Evolutionary conservation across 306 rosid species (phyloP).

Genomic region (Chamaecrista fasciculata): DNA sequence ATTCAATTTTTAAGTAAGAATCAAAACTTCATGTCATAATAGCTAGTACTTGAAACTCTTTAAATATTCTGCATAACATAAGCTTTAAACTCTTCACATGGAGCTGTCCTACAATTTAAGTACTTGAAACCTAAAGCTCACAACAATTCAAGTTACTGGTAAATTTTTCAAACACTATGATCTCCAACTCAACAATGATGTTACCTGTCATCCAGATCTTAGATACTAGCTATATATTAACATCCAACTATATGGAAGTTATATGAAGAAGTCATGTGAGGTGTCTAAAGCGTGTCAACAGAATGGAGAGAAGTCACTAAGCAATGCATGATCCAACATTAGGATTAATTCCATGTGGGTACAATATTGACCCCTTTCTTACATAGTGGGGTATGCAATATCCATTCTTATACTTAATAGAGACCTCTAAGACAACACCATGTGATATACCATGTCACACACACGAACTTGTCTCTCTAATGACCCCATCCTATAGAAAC

Average conservation of each 20-base stretch:
- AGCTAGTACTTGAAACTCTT: too few species aligned
- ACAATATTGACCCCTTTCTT: not conserved
- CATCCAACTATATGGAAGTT: not conserved
- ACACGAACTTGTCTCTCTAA: not conserved
- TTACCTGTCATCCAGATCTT: not conserved
- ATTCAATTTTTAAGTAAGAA: too few species aligned
- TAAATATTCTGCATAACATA: too few species aligned
- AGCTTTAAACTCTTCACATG: too few species aligned
- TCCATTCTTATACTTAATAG: not conserved
- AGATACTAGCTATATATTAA: not conserved
- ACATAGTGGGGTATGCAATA: not conserved
- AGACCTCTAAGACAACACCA: slow-evolving; percentile 26
- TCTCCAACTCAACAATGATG: too few species aligned
- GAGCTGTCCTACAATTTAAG: too few species aligned
- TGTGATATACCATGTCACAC: slow-evolving; percentile 29
- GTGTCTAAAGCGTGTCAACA: not conserved
- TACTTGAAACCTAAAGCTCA: too few species aligned
- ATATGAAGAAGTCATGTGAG: too few species aligned
- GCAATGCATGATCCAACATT: not conserved
- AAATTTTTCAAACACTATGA: too few species aligned
- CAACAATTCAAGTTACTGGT: too few species aligned
- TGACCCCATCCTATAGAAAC: not conserved
- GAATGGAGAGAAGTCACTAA: not conserved
- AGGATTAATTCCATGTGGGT: not conserved
- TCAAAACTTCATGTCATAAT: too few species aligned